Percentiles rank a stretch among this genome's conserved stretches.
phyloP scores from a whole-genome alignment of 768 basidiomycete species.

The Gymnopilus dilepis region DNA sequence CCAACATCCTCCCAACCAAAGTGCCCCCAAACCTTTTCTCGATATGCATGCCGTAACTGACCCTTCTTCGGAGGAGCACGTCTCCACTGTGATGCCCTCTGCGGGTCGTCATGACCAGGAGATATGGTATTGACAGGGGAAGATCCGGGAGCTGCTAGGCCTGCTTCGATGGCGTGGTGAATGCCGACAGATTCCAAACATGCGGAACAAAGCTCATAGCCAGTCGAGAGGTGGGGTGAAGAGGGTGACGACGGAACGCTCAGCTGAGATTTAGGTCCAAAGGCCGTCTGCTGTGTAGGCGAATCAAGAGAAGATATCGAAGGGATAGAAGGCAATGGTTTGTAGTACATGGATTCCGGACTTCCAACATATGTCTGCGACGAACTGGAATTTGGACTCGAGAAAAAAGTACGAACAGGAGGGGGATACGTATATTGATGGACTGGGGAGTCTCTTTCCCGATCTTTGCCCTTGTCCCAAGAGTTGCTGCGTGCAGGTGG shows the following conservation, averaged over 20 bases:
- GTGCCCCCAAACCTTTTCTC: slow-evolving; percentile 86
- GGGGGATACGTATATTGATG: slow-evolving; percentile 43
- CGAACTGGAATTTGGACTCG: slow-evolving; percentile 35
- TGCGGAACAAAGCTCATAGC: slow-evolving; percentile 84
- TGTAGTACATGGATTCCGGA: slow-evolving; percentile 37
- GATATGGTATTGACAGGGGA: slow-evolving; percentile 50
- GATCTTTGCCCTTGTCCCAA: slow-evolving; percentile 58
- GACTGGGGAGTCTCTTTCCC: slow-evolving; percentile 44
- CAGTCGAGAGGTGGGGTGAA: slow-evolving; percentile 36
- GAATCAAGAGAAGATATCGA: slow-evolving; percentile 4
- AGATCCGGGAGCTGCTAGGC: slow-evolving; percentile 50
- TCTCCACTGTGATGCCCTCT: slow-evolving; percentile 60
- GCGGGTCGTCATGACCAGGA: slow-evolving; percentile 60
- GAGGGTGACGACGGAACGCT: slow-evolving; percentile 24
- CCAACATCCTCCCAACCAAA: slow-evolving; percentile 90
- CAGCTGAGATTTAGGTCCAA: slow-evolving; percentile 24
- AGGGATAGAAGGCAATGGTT: slow-evolving; percentile 48
- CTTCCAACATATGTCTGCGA: slow-evolving; percentile 45
- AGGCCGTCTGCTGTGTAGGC: slow-evolving; percentile 38
- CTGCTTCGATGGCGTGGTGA: slow-evolving; percentile 72
- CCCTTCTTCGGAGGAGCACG: slow-evolving; percentile 79
- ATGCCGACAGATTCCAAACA: slow-evolving; percentile 84
- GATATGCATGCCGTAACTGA: slow-evolving; percentile 80
- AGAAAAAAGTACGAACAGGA: slow-evolving; percentile 32
- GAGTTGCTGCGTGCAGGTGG: slow-evolving; percentile 41